Base-by-base conservation (phyloP, 306 rosid species). In the Clitoria ternatea region DNA sequence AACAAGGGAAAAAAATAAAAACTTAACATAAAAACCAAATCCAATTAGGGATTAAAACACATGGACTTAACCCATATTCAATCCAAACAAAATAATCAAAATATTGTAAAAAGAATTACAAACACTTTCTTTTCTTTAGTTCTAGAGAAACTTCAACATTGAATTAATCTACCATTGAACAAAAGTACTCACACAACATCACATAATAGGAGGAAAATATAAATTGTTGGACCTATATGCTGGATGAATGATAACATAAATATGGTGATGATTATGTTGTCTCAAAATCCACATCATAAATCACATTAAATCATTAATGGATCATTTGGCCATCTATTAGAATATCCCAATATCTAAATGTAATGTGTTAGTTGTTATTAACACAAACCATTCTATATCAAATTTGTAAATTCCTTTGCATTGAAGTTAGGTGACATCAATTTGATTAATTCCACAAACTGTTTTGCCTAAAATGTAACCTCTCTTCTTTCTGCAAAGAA, bases 401-500 rank as follows among this genome's bases (percentile, higher is more conserved):
- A 14, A 68, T 30, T 50, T 54, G 0, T 32, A 15, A 79, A 5
- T 12, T 35, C 37, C 18, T 69, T 15, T 66, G 39, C 57, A 20
- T 50, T 40, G 44, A 43, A 60, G 0, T 37, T 72, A 19, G 29
- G 30, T 35, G 35, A 40, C 14, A 27, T 27, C 44, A 47, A 29
- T 9, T 14, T 2, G 9, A 35, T 54, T 2, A 13, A 35, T 54
- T 35, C 19, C 2, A 36, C 11, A 13, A 49, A 18, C 64, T 33
- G 11, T 37, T 2, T 5, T 26, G 14, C 26, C 77, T 78, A 93
- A 81, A 82, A 93, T 45, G 80, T 84, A 23, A 93, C 76, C 81
- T 93, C 93, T 26, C 90, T 86, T 77, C 98, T 90, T 80, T 92
- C 98, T 0, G 97, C 97, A 10, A 92, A 92, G 61, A 90, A 83